These are phyloP conservation scores for Cymbopogon flexuosus DNA, from an alignment of 202 grass and related monocot species.

Conservation along the genomic window DNA sequence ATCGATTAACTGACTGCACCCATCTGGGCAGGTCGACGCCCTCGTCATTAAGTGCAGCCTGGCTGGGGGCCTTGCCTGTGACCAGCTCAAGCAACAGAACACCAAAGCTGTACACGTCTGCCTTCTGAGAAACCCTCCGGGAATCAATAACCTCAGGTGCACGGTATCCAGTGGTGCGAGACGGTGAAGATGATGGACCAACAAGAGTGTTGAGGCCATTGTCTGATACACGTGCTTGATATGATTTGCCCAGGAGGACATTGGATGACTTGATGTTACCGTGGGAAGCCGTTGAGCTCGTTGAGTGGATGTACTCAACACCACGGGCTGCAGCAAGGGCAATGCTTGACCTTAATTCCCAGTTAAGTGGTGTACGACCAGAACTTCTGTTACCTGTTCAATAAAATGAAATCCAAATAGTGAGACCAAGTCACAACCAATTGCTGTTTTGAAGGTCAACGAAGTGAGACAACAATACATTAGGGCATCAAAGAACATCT, in stretches of 20 bases:
- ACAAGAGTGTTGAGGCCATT: slow-evolving; percentile 55
- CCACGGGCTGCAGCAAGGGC: slow-evolving; percentile 51
- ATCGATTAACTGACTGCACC: slow-evolving; percentile 64
- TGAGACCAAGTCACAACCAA: neutral
- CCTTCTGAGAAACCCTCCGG: slow-evolving; percentile 61
- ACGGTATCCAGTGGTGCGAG: slow-evolving; percentile 57
- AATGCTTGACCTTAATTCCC: slow-evolving; percentile 51
- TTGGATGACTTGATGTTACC: slow-evolving; percentile 81
- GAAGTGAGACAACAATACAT: neutral
- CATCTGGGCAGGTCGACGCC: slow-evolving; percentile 72
- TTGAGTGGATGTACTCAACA: slow-evolving; percentile 64
- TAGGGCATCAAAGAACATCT: neutral
- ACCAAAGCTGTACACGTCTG: slow-evolving; percentile 88
- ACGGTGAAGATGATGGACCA: slow-evolving; percentile 39
- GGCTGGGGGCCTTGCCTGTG: slow-evolving; percentile 73
- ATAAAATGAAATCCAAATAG: neutral
- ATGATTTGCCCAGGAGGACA: slow-evolving; percentile 51
- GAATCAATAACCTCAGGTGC: slow-evolving; percentile 75
- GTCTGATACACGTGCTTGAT: slow-evolving; percentile 69
- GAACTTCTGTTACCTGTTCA: slow-evolving; percentile 60
- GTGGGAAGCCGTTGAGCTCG: slow-evolving; percentile 41
- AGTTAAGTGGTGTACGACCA: slow-evolving; percentile 43
- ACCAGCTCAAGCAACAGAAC: slow-evolving; percentile 84
- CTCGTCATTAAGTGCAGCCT: slow-evolving; percentile 64
- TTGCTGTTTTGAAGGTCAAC: neutral